Percentiles rank a stretch among this genome's conserved stretches.
phyloP scores from a whole-genome alignment of 306 rosid species.

The Boehmeria nivea region DNA sequence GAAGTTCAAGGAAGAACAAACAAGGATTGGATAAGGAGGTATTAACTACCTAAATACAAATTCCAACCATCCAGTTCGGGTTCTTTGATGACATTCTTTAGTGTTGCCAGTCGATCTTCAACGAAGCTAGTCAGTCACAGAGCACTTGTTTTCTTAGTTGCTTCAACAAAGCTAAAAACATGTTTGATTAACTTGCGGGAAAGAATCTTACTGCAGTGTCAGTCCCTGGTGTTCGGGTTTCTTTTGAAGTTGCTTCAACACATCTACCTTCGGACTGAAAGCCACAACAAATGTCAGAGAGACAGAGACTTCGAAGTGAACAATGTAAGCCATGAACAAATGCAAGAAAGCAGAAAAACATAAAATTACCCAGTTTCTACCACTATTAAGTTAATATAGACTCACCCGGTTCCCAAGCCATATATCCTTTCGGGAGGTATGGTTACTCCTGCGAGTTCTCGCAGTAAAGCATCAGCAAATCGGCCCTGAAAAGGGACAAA shows the following conservation, averaged over 20 bases:
- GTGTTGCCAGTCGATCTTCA: constrained; percentile 77
- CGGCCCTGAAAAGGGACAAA: constrained; percentile 47
- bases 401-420: constrained; percentile 86
- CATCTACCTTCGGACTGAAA: constrained; percentile 77
- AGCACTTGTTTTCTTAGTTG: neutral
- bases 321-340: no score
- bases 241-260: constrained; percentile 74
- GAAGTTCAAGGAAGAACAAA: neutral
- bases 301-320: neutral
- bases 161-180: no score
- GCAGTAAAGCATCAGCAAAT: constrained; percentile 74
- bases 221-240: constrained; percentile 74
- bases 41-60: constrained; percentile 61
- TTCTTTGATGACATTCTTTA: constrained; percentile 81
- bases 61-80: constrained; percentile 79
- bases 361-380: neutral
- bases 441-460: constrained; percentile 72
- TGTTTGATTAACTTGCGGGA: constrained; percentile 6
- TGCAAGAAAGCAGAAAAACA: neutral
- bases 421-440: constrained; percentile 75
- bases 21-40: constrained; percentile 1
- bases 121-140: constrained; percentile 55
- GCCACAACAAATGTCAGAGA: constrained; percentile 2
- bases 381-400: neutral
- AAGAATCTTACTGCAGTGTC: constrained; percentile 64